Evolutionary conservation across 257 asterid species (phyloP), one percentile per base, ranked within the genome.

Genomic region (Solanum tacnaense): DNA sequence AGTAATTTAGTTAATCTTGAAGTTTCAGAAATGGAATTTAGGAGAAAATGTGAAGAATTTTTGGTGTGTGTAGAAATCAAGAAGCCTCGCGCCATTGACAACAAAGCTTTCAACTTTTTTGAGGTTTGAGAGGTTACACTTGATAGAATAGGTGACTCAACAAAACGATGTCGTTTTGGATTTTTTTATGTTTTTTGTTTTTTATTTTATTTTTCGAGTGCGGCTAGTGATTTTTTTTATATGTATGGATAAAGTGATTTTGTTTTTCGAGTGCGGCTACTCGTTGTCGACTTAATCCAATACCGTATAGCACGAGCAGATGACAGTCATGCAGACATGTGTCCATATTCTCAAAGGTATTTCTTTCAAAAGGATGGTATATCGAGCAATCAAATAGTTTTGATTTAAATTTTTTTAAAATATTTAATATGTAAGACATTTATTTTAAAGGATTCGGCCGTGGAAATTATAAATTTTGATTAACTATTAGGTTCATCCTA

Each of bases 71-170:
- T 52, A 71, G 85, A 72, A 85, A 87, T 62, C 6, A 88, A 23
- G 31, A 89, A 78, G 56, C 92, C 89, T 56, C 86, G 88, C 87
- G 91, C 92, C 93, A 90, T 90, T 73, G 84, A 34, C 71, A 27
- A 29, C 38, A 46, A 15, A 82, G 44, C 41, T 49, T 11, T 38
- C 9, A 3, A 9, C 25, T 29, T 81, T 44, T 79, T 79, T 31
- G 10, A 13, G 18, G 84, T 79, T 75, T 35, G 83, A 74, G 83
- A 74, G 18, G 31, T 35, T 10, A 20, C 44, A 34, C 15, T 72
- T 4, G 44, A 72, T 73, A 73, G 1, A 72, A 34, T 4, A 10
- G 46, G 27, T 32, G 4, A 20, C 46, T 32, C 39, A 3, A 8
- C 0, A 7, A 29, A 15, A 71, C 13, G 78, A 2, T 16, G 7